These are phyloP conservation scores for Fusarium lyarnte DNA, from an alignment of 2,329 filamentous ascomycete genomes.

Conservation along the genomic window DNA sequence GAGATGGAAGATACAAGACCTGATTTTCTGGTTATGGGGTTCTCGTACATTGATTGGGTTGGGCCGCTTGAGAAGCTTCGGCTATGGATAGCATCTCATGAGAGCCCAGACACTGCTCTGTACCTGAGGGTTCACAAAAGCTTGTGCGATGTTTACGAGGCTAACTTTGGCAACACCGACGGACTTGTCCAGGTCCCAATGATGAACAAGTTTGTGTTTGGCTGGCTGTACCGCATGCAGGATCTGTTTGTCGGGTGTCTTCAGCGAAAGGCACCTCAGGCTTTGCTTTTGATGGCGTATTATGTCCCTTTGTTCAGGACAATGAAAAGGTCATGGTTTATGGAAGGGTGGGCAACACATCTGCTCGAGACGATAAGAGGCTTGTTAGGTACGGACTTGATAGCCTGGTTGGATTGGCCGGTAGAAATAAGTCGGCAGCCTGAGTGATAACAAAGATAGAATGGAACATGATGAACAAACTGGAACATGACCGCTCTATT, in stretches of 20 bases:
- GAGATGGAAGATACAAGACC: slow-evolving; percentile 32
- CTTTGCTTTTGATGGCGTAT: slow-evolving; percentile 42
- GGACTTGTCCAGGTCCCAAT: slow-evolving; percentile 28
- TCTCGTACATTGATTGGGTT: slow-evolving; percentile 38
- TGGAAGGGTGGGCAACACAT: slow-evolving; percentile 40
- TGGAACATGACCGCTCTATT: background rate
- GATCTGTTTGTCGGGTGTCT: slow-evolving; percentile 42
- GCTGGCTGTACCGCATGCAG: slow-evolving; percentile 44
- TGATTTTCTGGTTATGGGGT: slow-evolving; percentile 34
- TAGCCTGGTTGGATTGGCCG: slow-evolving; percentile 42
- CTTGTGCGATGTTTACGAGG: slow-evolving; percentile 42
- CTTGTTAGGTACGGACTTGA: slow-evolving; percentile 26
- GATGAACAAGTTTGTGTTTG: slow-evolving; percentile 37
- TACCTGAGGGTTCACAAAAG: slow-evolving; percentile 36
- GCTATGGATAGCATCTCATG: slow-evolving; percentile 38
- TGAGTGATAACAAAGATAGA: slow-evolving; percentile 8
- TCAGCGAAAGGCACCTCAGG: slow-evolving; percentile 41
- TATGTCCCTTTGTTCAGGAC: slow-evolving; percentile 39
- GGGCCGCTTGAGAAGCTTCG: slow-evolving; percentile 35
- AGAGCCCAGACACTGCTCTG: slow-evolving; percentile 39
- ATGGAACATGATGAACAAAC: background rate
- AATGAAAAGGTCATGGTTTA: slow-evolving; percentile 33
- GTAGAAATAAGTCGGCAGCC: slow-evolving; percentile 25
- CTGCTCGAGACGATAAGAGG: slow-evolving; percentile 37
- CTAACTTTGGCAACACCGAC: slow-evolving; percentile 36